phyloP scores from a whole-genome alignment of 768 basidiomycete species.

The Tricholoma flavovirens region DNA sequence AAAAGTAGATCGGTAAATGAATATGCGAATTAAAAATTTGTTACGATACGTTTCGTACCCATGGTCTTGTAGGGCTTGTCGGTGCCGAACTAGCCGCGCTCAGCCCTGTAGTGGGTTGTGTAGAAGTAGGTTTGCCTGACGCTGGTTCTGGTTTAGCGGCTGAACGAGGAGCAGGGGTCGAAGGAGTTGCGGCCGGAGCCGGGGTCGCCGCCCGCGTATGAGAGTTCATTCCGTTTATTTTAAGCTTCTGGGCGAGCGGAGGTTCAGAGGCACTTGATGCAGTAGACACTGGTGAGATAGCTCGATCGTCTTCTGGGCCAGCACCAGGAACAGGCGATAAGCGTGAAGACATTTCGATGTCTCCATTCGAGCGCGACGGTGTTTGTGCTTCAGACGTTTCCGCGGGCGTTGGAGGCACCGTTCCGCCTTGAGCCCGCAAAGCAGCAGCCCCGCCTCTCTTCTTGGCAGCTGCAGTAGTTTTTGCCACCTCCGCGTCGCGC shows the following conservation, averaged over 20 bases:
- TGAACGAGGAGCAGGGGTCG: conserved; percentile 14
- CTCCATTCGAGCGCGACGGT: conserved; percentile 36
- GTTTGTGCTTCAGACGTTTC: conserved; percentile 49
- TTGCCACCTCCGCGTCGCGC: conserved; percentile 51
- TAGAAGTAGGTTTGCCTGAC: conserved; percentile 3
- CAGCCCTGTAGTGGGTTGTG: background rate
- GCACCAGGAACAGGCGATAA: conserved; percentile 27
- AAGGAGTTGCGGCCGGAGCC: conserved; percentile 8
- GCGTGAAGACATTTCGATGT: conserved; percentile 27
- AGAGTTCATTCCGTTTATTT: conserved; percentile 44
- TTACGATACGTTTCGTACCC: background rate
- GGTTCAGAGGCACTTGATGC: conserved; percentile 70
- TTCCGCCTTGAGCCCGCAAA: conserved; percentile 38
- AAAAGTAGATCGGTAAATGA: conserved; percentile 2
- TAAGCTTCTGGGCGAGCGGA: conserved; percentile 65
- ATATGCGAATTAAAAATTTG: background rate
- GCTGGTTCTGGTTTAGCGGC: conserved; percentile 6
- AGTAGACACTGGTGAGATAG: conserved; percentile 65
- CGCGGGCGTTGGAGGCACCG: conserved; percentile 33
- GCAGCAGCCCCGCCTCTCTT: conserved; percentile 52
- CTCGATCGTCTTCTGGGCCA: conserved; percentile 42
- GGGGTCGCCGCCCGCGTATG: conserved; percentile 20
- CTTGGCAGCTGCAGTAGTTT: conserved; percentile 40
- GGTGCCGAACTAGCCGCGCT: conserved; percentile 9
- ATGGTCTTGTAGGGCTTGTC: conserved; percentile 26